A percentile compares a stretch with the other conserved stretches of the same genome.
These are phyloP conservation scores for Nemania sp. DNA, from an alignment of 2,329 filamentous ascomycete genomes.

Conservation along the genomic window DNA sequence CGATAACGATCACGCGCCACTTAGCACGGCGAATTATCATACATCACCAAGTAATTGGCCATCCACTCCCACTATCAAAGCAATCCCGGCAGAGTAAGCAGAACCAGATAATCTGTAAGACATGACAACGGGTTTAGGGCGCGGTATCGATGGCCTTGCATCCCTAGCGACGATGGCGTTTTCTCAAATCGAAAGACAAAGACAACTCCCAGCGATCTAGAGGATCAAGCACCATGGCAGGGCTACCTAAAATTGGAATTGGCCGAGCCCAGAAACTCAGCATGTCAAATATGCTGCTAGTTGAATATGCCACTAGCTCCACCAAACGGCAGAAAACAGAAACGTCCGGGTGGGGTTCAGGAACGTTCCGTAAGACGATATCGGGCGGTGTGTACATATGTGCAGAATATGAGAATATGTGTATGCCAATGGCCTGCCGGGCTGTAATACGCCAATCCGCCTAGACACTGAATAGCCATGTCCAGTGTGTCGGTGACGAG, in stretches of 20 bases:
- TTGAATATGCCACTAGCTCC: slow-evolving; percentile 21
- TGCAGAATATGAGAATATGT: too few relatives aligned
- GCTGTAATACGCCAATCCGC: slow-evolving; percentile 20
- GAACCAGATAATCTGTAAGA: slow-evolving; percentile 23
- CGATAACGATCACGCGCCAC: slow-evolving; percentile 20
- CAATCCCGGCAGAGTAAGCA: slow-evolving; percentile 33
- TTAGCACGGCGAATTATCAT: slow-evolving; percentile 19
- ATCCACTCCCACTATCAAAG: slow-evolving; percentile 10
- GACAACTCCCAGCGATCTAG: slow-evolving; percentile 1
- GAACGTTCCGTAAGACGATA: slow-evolving; percentile 33
- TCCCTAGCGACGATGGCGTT: slow-evolving; percentile 6
- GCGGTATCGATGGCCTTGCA: slow-evolving; percentile 10
- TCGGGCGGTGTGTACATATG: slow-evolving; percentile 35
- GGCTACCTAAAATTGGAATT: slow-evolving; percentile 27
- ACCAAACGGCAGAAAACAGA: slow-evolving; percentile 32
- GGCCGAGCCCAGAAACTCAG: slow-evolving; percentile 13
- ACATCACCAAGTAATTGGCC: slow-evolving; percentile 7
- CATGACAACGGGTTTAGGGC: slow-evolving; percentile 24
- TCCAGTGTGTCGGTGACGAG: slow-evolving; percentile 40
- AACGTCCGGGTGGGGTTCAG: slow-evolving; percentile 23
- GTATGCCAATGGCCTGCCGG: slow-evolving; percentile 3
- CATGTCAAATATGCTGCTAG: slow-evolving; percentile 29
- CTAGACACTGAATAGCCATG: slow-evolving; percentile 2
- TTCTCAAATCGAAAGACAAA: slow-evolving; percentile 12
- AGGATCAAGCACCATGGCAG: slow-evolving; percentile 14